Percentiles rank a stretch among this genome's conserved stretches.
These are phyloP conservation scores for Aspergillus ochraceus DNA, from an alignment of 2,329 filamentous ascomycete genomes.

Conservation along the genomic window DNA sequence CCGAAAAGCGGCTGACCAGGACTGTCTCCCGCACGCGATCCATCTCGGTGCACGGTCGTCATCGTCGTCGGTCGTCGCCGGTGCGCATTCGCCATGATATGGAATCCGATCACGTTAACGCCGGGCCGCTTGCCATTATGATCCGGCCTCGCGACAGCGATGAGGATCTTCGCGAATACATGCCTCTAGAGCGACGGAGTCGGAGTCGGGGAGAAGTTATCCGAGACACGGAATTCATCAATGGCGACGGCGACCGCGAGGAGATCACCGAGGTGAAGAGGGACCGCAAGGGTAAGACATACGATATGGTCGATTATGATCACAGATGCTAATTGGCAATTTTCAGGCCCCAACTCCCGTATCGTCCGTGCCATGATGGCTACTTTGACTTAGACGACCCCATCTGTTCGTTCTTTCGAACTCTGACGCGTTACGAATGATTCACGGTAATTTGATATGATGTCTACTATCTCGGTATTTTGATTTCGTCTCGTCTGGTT, in stretches of 20 bases:
- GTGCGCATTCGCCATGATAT: conserved; percentile 39
- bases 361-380: conserved; percentile 70
- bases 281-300: conserved; percentile 94
- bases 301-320: background rate
- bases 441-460: background rate
- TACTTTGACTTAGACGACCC: conserved; percentile 58
- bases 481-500: background rate
- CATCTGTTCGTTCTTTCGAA: conserved; percentile 4
- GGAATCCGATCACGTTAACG: conserved; percentile 41
- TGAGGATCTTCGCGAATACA: conserved; percentile 70
- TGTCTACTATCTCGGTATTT: background rate
- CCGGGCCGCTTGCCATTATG: conserved; percentile 52
- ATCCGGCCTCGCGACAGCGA: conserved; percentile 52
- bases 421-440: background rate
- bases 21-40: conserved; percentile 35
- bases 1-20: conserved; percentile 26
- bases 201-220: conserved; percentile 36
- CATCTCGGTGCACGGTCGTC: conserved; percentile 34
- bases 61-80: conserved; percentile 38
- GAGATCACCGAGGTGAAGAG: conserved; percentile 68
- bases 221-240: conserved; percentile 35
- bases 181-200: conserved; percentile 57
- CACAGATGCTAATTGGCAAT: background rate
- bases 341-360: conserved; percentile 62
- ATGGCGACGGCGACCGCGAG: conserved; percentile 42